These are phyloP conservation scores for Russula compacta DNA, from an alignment of 768 basidiomycete genomes.

Conservation along the genomic window DNA sequence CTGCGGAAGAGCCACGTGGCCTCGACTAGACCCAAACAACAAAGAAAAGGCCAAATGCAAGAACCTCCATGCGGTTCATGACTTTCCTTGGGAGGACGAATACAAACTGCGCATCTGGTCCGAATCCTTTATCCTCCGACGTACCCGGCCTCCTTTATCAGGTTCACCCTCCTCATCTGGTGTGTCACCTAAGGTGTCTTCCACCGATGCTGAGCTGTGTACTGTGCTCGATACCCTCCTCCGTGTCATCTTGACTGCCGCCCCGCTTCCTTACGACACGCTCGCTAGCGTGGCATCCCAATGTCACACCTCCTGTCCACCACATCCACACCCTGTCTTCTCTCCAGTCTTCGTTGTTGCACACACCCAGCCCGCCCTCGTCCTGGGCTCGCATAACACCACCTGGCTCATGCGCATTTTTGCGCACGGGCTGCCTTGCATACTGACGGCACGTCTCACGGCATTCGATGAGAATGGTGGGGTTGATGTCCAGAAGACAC, in stretches of 20 bases:
- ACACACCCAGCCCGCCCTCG: slow-evolving; percentile 12
- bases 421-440: slow-evolving; percentile 29
- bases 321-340: slow-evolving; percentile 23
- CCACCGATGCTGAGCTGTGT: slow-evolving; percentile 15
- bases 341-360: slow-evolving; percentile 29
- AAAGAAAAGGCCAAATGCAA: not conserved
- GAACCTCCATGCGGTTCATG: not conserved
- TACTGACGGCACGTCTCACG: slow-evolving; percentile 18
- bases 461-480: slow-evolving; percentile 22
- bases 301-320: not conserved
- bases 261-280: slow-evolving; percentile 24
- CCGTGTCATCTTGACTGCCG: slow-evolving; percentile 28
- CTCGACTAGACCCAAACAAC: not conserved
- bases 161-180: not conserved
- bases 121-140: slow-evolving; percentile 19
- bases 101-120: slow-evolving; percentile 25
- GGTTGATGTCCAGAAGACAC: slow-evolving; percentile 20
- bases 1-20: not conserved
- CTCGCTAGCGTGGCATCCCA: slow-evolving; percentile 13
- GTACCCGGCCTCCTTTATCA: not conserved
- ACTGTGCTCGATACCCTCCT: slow-evolving; percentile 28
- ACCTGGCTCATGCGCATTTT: slow-evolving; percentile 30
- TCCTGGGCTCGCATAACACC: slow-evolving; percentile 26
- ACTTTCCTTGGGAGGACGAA: slow-evolving; percentile 21
- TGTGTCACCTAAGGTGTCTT: not conserved